phyloP scores from a whole-genome alignment of 805 yeast genomes.

The Blastobotrys terrestris region DNA sequence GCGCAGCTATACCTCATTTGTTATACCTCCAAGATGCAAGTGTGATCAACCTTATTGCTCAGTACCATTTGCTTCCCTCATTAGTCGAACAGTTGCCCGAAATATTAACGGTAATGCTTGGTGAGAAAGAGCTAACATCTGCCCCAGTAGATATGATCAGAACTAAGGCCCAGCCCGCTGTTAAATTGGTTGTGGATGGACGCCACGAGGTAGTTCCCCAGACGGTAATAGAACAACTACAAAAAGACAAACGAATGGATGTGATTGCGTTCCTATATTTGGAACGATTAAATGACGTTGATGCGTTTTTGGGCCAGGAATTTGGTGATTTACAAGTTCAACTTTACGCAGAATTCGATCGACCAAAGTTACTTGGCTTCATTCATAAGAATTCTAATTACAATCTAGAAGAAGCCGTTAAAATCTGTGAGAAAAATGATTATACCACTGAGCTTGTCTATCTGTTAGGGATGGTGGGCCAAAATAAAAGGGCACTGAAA shows the following conservation, averaged over 20 bases:
- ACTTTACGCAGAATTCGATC: conserved; percentile 59
- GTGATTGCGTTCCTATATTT: conserved; percentile 60
- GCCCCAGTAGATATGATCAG: conserved; percentile 40
- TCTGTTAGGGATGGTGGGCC: conserved; percentile 76
- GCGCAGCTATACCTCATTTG: conserved; percentile 59
- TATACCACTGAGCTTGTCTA: conserved; percentile 71
- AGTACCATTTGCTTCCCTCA: conserved; percentile 54
- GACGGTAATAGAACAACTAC: conserved; percentile 43
- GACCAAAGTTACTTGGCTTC: conserved; percentile 50
- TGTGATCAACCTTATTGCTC: conserved; percentile 51
- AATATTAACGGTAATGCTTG: conserved; percentile 28
- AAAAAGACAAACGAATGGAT: conserved; percentile 22
- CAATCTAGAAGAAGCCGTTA: conserved; percentile 64
- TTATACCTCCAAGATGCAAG: conserved; percentile 48
- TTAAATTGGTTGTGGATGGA: conserved; percentile 52
- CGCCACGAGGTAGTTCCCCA: conserved; percentile 60
- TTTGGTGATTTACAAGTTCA: conserved; percentile 64
- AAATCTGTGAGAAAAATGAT: conserved; percentile 48
- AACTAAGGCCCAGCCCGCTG: conserved; percentile 37
- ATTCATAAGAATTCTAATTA: conserved; percentile 50
- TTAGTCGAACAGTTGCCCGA: conserved; percentile 46
- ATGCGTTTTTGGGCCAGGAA: conserved; percentile 47
- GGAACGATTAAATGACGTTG: conserved; percentile 49
- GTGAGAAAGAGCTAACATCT: conserved; percentile 29
- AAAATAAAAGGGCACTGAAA: conserved; percentile 64